Conservation (phyloP, 176 grass and related monocot species). For the Puccinellia tenuiflora region DNA sequence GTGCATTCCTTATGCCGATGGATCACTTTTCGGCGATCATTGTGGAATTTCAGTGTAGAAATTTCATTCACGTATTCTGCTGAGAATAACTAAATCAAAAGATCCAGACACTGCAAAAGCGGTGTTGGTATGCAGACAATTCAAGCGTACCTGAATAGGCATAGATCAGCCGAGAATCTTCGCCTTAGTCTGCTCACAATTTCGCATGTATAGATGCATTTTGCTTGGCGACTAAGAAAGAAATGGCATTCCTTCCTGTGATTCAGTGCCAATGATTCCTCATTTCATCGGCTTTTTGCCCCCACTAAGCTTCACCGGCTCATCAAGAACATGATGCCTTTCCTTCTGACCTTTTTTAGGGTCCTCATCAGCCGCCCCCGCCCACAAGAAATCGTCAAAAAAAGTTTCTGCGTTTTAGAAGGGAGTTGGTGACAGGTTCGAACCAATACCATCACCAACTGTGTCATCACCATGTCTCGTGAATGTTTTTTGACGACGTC, state of each 20-base stretch:
- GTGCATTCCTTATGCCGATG: not conserved
- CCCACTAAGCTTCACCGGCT: not conserved
- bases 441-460: no score
- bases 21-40: not conserved
- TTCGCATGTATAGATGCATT: not conserved
- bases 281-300: not conserved
- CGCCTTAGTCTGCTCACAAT: not conserved
- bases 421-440: not conserved
- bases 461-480: no score
- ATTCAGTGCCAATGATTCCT: not conserved
- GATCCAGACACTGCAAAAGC: not conserved
- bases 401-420: not conserved
- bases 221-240: constrained; percentile 37
- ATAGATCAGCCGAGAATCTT: not conserved
- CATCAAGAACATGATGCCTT: constrained; percentile 31
- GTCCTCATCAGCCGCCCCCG: not conserved
- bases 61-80: not conserved
- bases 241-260: not conserved
- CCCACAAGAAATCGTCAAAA: no score
- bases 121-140: not conserved
- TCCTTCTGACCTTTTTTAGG: not conserved
- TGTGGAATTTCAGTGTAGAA: not conserved
- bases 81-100: not conserved
- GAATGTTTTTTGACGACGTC: no score
- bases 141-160: not conserved